A percentile compares a stretch with the other conserved stretches of the same genome.
phyloP scores from a whole-genome alignment of 306 rosid species.

The Quercus dentata region DNA sequence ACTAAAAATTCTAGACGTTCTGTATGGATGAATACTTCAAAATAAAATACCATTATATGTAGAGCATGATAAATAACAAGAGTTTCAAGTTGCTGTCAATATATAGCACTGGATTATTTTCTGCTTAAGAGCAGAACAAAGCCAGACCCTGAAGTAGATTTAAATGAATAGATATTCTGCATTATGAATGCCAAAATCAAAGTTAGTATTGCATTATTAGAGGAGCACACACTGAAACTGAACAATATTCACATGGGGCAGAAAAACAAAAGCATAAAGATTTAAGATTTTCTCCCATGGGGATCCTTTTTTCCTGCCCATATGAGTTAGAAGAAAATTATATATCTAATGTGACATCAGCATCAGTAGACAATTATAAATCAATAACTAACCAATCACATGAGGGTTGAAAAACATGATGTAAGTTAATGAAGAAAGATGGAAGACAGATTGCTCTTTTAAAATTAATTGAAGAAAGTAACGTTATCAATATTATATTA shows the following conservation, averaged over 20 bases:
- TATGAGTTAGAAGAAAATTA: too few species aligned
- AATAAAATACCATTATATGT: neutral
- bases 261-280: too few species aligned
- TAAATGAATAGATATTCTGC: neutral
- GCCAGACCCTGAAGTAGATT: too few species aligned
- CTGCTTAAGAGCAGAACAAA: neutral
- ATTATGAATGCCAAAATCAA: neutral
- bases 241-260: too few species aligned
- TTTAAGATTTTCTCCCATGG: too few species aligned
- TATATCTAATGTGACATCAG: too few species aligned
- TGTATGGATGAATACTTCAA: neutral
- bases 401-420: neutral
- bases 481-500: neutral
- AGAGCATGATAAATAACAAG: neutral
- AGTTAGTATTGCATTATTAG: too few species aligned
- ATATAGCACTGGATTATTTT: constrained; percentile 7
- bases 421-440: neutral
- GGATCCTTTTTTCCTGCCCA: too few species aligned
- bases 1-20: neutral
- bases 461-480: neutral
- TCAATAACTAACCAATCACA: too few species aligned
- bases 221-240: too few species aligned
- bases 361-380: too few species aligned
- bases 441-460: neutral
- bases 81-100: neutral